Evolutionary conservation across 2,329 filamentous ascomycete genomes (phyloP).

Genomic region (Chaetomium sp.): DNA sequence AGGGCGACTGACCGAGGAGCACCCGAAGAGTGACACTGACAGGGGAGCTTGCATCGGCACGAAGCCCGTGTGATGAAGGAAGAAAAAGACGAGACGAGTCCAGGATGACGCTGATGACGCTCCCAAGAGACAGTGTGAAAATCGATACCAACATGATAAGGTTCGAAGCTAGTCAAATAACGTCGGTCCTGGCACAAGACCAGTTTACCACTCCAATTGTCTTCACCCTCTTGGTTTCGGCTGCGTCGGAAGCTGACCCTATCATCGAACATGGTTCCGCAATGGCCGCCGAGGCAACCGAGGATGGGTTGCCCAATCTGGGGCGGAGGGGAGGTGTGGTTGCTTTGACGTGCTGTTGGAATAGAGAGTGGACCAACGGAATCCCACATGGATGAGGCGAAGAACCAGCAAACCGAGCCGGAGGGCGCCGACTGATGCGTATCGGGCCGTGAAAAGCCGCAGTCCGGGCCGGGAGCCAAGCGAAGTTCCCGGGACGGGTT

Average conservation of each 20-base stretch:
- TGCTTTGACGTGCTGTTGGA: background rate
- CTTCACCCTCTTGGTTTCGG: too few species aligned
- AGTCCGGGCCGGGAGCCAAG: slow-evolving; percentile 8
- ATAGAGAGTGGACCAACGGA: background rate
- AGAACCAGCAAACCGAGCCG: background rate
- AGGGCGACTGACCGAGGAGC: background rate
- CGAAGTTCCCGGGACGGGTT: background rate
- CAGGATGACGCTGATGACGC: background rate
- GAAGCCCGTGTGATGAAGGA: background rate
- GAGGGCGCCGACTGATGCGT: background rate
- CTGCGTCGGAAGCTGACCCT: slow-evolving; percentile 2
- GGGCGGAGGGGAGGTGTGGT: background rate
- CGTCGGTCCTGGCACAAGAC: background rate
- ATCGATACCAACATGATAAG: background rate
- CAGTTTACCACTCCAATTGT: background rate
- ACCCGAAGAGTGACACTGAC: slow-evolving; percentile 11
- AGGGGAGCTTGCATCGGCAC: background rate
- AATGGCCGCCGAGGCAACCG: slow-evolving; percentile 5
- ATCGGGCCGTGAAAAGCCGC: slow-evolving; percentile 8
- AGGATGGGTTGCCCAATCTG: background rate
- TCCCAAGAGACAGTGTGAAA: background rate
- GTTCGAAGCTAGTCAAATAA: background rate
- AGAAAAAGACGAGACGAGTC: background rate
- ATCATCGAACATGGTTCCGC: slow-evolving; percentile 8
- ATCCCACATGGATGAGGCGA: background rate